phyloP scores from a whole-genome alignment of 1,139 yeast species.

The Pichia sp. region DNA sequence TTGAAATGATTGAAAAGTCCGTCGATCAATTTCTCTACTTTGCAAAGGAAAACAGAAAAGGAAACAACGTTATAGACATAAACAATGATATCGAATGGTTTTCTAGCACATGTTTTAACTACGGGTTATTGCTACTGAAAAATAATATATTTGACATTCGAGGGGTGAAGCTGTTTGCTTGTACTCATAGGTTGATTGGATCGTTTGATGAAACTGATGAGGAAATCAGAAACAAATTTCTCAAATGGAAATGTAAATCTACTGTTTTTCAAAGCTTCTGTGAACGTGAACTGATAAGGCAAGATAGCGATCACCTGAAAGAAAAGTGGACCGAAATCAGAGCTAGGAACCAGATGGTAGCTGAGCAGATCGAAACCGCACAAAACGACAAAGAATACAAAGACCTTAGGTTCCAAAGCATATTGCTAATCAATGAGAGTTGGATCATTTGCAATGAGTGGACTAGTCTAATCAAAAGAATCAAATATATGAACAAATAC shows the following conservation, averaged over 20 bases:
- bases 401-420: conserved; percentile 3
- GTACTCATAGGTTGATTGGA: neutral
- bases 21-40: conserved; percentile 1
- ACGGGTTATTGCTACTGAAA: neutral
- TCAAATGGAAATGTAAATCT: conserved; percentile 10
- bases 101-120: conserved; percentile 22
- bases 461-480: conserved; percentile 3
- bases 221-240: neutral
- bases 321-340: conserved; percentile 5
- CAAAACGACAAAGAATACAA: neutral
- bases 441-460: conserved; percentile 12
- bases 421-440: conserved; percentile 5
- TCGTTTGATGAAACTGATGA: neutral
- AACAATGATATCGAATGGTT: conserved; percentile 28
- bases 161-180: conserved; percentile 7
- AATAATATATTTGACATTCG: conserved; percentile 1
- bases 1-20: conserved; percentile 5
- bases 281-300: neutral
- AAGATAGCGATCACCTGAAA: neutral
- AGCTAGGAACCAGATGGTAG: neutral
- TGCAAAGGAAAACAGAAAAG: neutral
- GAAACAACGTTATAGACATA: neutral
- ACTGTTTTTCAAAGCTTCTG: conserved; percentile 7
- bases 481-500: conserved; percentile 2
- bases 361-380: neutral